A percentile compares a stretch with the other conserved stretches of the same genome.
These are phyloP conservation scores for Lodderomyces jiufengensis DNA, from an alignment of 1,139 yeast species.

Conservation along the genomic window DNA sequence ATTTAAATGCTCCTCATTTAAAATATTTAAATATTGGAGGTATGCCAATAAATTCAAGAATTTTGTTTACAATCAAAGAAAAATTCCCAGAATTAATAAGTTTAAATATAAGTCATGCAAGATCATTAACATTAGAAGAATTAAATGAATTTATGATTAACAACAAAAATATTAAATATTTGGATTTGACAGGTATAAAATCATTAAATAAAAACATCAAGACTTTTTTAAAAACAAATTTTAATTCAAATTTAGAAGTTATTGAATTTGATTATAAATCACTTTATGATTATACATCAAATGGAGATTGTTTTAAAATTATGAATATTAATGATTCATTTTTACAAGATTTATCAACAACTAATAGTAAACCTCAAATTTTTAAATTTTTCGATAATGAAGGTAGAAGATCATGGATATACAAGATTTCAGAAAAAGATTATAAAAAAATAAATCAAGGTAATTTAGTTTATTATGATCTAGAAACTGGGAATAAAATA, in stretches of 20 bases:
- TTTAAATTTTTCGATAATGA: constrained; percentile 56
- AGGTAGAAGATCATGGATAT: constrained; percentile 86
- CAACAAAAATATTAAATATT: constrained; percentile 21
- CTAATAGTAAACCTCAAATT: constrained; percentile 26
- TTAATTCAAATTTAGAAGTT: constrained; percentile 28
- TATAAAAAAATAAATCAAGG: constrained; percentile 20
- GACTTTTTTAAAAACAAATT: constrained; percentile 26
- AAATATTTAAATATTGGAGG: constrained; percentile 72
- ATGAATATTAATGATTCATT: constrained; percentile 19
- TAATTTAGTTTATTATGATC: constrained; percentile 53
- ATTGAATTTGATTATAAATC: constrained; percentile 42
- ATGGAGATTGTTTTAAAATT: constrained; percentile 33
- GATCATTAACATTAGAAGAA: constrained; percentile 44
- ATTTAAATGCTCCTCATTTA: constrained; percentile 49
- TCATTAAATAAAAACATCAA: constrained; percentile 22
- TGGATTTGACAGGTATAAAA: constrained; percentile 41
- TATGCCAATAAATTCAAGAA: constrained; percentile 55
- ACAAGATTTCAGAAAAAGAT: constrained; percentile 37
- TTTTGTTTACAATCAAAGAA: constrained; percentile 52
- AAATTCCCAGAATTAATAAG: constrained; percentile 57
- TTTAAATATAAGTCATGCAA: constrained; percentile 58
- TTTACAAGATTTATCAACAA: constrained; percentile 18
- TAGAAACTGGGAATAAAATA: constrained; percentile 63
- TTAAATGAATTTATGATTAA: constrained; percentile 46
- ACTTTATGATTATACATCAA: constrained; percentile 36